Conservation (phyloP, 2,329 filamentous ascomycete species). For the Metarhizium guizhouense region DNA sequence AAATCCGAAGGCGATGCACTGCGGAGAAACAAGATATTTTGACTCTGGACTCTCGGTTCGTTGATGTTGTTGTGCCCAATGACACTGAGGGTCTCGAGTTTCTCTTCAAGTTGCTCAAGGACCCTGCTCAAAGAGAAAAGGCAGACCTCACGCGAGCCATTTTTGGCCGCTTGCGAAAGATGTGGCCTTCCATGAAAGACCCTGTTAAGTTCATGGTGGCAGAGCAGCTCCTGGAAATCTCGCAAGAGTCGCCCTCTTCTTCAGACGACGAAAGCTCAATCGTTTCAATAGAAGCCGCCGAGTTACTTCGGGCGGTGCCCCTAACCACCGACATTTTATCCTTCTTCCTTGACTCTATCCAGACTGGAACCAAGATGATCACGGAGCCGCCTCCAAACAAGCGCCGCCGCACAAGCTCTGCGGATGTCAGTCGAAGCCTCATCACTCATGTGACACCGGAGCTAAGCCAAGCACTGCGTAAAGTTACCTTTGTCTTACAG, state of each 20-base stretch:
- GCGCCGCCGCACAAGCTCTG: slow-evolving; percentile 68
- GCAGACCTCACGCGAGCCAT: slow-evolving; percentile 51
- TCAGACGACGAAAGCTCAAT: slow-evolving; percentile 23
- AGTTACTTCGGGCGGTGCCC: slow-evolving; percentile 64
- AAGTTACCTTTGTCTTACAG: slow-evolving; percentile 80
- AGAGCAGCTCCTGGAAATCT: slow-evolving; percentile 53
- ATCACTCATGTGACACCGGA: slow-evolving; percentile 55
- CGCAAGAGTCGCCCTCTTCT: slow-evolving; percentile 32
- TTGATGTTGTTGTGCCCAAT: slow-evolving; percentile 45
- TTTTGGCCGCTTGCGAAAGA: slow-evolving; percentile 58
- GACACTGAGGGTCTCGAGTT: slow-evolving; percentile 42
- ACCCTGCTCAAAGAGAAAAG: slow-evolving; percentile 27
- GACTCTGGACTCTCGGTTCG: slow-evolving; percentile 33
- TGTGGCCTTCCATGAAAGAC: slow-evolving; percentile 66
- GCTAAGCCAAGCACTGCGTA: slow-evolving; percentile 58
- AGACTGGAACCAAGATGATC: slow-evolving; percentile 63
- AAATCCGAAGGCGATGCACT: slow-evolving; percentile 35
- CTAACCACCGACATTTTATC: slow-evolving; percentile 65
- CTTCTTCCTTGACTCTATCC: slow-evolving; percentile 64
- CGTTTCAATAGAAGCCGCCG: slow-evolving; percentile 53
- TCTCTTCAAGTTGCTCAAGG: slow-evolving; percentile 38
- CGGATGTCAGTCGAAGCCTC: slow-evolving; percentile 52
- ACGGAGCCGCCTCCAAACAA: slow-evolving; percentile 67
- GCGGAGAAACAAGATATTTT: slow-evolving; percentile 33
- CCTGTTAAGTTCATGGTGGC: slow-evolving; percentile 52